A percentile compares a stretch with the other conserved stretches of the same genome.
Conservation (phyloP, 1,284 basidiomycete species). For the Fomes fomentarius region DNA sequence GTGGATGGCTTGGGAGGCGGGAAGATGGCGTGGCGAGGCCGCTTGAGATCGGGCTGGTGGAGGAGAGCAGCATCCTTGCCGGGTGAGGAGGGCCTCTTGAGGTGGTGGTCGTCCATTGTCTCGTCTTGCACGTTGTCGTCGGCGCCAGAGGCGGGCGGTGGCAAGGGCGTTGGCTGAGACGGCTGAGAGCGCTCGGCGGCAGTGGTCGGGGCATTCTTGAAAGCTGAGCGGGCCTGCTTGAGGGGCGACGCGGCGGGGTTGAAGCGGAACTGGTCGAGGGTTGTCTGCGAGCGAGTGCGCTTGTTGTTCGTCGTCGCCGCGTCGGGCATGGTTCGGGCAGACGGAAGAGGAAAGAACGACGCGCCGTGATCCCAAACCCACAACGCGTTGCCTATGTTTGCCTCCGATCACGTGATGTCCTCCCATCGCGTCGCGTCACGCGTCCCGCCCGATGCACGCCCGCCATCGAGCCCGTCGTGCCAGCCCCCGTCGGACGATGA, state of each 20-base stretch:
- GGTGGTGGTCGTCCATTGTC: not conserved
- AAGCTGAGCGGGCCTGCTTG: conserved; percentile 19
- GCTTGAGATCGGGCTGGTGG: conserved; percentile 19
- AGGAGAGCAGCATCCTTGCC: conserved; percentile 17
- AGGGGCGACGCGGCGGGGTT: conserved; percentile 20
- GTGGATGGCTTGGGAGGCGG: conserved; percentile 6
- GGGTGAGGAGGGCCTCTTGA: conserved; percentile 25
- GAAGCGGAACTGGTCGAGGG: conserved; percentile 12
- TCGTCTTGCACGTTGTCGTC: not conserved
- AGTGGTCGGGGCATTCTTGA: not conserved
- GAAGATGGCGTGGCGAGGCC: conserved; percentile 16
- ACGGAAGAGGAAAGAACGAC: not conserved
- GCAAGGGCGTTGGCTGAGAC: not conserved
- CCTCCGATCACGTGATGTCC: not conserved
- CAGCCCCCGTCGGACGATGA: not conserved
- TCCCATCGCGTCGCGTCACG: not conserved
- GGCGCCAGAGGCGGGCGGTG: not conserved
- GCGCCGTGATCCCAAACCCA: not conserved
- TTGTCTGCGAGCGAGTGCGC: conserved; percentile 23
- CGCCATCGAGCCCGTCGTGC: not conserved
- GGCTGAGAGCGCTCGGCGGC: not conserved
- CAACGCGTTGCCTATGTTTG: conserved; percentile 8
- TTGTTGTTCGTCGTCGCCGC: conserved; percentile 11
- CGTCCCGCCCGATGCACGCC: not conserved
- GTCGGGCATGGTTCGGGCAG: not conserved